These are phyloP conservation scores for Favolaschia claudopus DNA, from an alignment of 768 basidiomycete genomes.

Conservation along the genomic window DNA sequence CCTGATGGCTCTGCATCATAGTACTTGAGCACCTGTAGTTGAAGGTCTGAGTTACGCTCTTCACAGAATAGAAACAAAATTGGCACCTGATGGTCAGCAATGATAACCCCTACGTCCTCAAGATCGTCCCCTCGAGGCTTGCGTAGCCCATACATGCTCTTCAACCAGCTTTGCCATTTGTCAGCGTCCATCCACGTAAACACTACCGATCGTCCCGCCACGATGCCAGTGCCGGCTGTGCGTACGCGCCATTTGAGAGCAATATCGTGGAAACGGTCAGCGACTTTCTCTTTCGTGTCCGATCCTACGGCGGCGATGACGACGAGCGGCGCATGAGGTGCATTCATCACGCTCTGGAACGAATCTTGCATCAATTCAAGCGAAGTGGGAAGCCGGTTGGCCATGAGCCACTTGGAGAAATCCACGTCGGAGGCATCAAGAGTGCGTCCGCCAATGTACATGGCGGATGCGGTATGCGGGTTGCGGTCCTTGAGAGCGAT, in stretches of 20 bases:
- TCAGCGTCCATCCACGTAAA: constrained; percentile 92
- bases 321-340: constrained; percentile 76
- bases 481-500: constrained; percentile 74
- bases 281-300: constrained; percentile 47
- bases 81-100: constrained; percentile 82
- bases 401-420: constrained; percentile 64
- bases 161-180: constrained; percentile 89
- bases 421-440: constrained; percentile 34
- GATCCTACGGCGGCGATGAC: constrained; percentile 68
- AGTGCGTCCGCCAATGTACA: constrained; percentile 43
- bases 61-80: neutral
- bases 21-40: constrained; percentile 70
- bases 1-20: constrained; percentile 73
- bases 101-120: constrained; percentile 62
- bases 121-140: constrained; percentile 36
- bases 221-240: constrained; percentile 48
- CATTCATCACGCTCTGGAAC: constrained; percentile 89
- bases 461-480: constrained; percentile 49
- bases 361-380: constrained; percentile 79
- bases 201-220: constrained; percentile 65
- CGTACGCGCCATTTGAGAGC: constrained; percentile 66
- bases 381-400: constrained; percentile 75
- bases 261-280: constrained; percentile 56
- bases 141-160: constrained; percentile 84
- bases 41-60: neutral